A percentile compares a stretch with the other conserved stretches of the same genome.
These are phyloP conservation scores for Rhizophlyctis rosea DNA, from an alignment of 192 early-diverging fungal species.

Conservation along the genomic window DNA sequence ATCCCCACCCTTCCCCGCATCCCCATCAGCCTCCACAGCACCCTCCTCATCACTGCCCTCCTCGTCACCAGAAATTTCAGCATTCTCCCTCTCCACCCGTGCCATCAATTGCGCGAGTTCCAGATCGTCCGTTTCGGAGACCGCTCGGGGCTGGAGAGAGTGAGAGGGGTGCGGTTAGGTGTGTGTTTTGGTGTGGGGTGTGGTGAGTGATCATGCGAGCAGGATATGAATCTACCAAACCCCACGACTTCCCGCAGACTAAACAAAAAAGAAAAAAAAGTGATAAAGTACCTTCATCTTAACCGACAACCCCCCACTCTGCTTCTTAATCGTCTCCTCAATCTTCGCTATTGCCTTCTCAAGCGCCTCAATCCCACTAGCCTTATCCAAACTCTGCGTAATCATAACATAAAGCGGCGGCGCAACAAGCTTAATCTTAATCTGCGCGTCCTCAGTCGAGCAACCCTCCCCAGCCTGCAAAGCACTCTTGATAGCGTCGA, in stretches of 20 bases:
- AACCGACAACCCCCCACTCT: conserved; percentile 71
- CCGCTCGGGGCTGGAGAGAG: conserved; percentile 67
- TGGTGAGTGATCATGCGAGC: no score
- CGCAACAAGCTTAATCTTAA: conserved; percentile 83
- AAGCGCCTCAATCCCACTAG: conserved; percentile 78
- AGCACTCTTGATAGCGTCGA: conserved; percentile 91
- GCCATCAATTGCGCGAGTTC: conserved; percentile 90
- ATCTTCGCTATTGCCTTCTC: conserved; percentile 82
- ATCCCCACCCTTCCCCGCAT: background rate
- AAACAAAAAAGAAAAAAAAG: conserved; percentile 4
- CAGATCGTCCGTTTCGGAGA: conserved; percentile 88
- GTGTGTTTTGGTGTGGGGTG: no score
- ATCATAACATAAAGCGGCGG: conserved; percentile 94
- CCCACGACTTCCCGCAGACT: no score
- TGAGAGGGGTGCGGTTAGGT: background rate
- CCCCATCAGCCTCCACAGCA: background rate
- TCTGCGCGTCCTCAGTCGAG: conserved; percentile 71
- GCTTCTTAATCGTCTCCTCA: conserved; percentile 72
- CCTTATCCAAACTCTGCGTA: conserved; percentile 81
- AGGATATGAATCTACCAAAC: no score
- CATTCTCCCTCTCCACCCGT: conserved; percentile 86
- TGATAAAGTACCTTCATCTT: conserved; percentile 68
- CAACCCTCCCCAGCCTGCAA: conserved; percentile 80
- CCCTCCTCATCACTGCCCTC: conserved; percentile 52
- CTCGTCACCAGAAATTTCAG: conserved; percentile 89